Base-by-base conservation (phyloP, 805 yeast species). In the Schwanniomyces vanrijiae region DNA sequence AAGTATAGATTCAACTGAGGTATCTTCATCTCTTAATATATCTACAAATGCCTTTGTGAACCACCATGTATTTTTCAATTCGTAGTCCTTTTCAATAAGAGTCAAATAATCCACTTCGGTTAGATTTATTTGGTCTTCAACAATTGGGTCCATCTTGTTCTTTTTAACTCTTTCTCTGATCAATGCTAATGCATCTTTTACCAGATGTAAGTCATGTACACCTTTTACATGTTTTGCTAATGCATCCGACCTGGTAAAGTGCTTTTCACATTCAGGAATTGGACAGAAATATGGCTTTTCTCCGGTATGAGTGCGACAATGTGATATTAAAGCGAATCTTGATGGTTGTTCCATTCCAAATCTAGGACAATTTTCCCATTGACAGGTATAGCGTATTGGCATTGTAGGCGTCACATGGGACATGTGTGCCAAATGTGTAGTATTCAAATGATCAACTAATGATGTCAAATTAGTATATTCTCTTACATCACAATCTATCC, bases 201-300 rank as follows among this genome's bases (percentile, higher is more conserved):
- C 56, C 49, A 64, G 63, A 48, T 72, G 78, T 38, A 80, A 67
- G 46, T 80, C 82, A 59, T 86, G 91, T 1, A 76, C 82, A 0
- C 82, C 75, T 37, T 80, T 73, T 47, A 84, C 70, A 62, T 87
- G 92, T 52, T 81, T 78, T 16, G 83, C 76, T 50, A 87, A 70
- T 1, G 85, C 87, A 51, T 82, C 87, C 0, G 83, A 70, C 45
- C 86, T 62, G 0, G 81, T 75, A 56, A 83, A 84, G 39, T 75
- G 75, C 50, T 78, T 74, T 43, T 75, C 77, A 61, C 92, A 86
- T 52, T 83, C 88, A 1, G 88, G 88, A 11, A 84, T 68, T 1
- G 78, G 73, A 60, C 92, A 86, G 54, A 71, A 77, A 53, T 77
- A 83, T 29, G 88, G 88, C 55, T 76, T 76, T 55, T 84, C 87